These are phyloP conservation scores for Capillidium rhysosporum DNA, from an alignment of 371 early-diverging fungal species.

Conservation along the genomic window DNA sequence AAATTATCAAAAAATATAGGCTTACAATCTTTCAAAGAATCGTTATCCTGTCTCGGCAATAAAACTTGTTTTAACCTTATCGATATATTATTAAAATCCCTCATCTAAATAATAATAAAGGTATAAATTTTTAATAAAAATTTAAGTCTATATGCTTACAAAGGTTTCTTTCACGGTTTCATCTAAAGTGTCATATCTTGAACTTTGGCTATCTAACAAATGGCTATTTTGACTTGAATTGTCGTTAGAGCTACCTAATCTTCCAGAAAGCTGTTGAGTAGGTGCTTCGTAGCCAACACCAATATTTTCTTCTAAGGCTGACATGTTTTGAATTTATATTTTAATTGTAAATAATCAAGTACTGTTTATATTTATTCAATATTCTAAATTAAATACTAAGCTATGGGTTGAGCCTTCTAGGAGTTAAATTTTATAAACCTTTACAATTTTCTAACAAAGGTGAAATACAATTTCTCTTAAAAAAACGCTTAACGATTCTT, in stretches of 20 bases:
- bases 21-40: constrained; percentile 59
- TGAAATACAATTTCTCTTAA: too few species aligned
- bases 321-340: too few species aligned
- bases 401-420: too few species aligned
- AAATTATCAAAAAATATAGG: constrained; percentile 1
- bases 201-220: too few species aligned
- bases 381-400: too few species aligned
- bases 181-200: constrained; percentile 54
- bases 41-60: constrained; percentile 35
- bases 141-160: constrained; percentile 17
- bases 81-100: constrained; percentile 54
- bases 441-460: too few species aligned
- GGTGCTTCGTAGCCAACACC: not conserved
- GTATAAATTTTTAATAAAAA: not conserved
- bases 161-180: constrained; percentile 75
- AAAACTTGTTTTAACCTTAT: constrained; percentile 53
- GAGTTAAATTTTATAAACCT: too few species aligned
- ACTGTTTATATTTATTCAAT: too few species aligned
- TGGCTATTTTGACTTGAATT: too few species aligned
- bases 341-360: too few species aligned
- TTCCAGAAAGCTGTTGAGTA: not conserved
- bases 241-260: not conserved
- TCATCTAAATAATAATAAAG: constrained; percentile 23
- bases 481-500: too few species aligned
- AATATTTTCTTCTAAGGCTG: too few species aligned